A percentile compares a stretch with the other conserved stretches of the same genome.
Evolutionary conservation across 2,329 filamentous ascomycete genomes (phyloP).

Genomic region (Fusarium sp.): DNA sequence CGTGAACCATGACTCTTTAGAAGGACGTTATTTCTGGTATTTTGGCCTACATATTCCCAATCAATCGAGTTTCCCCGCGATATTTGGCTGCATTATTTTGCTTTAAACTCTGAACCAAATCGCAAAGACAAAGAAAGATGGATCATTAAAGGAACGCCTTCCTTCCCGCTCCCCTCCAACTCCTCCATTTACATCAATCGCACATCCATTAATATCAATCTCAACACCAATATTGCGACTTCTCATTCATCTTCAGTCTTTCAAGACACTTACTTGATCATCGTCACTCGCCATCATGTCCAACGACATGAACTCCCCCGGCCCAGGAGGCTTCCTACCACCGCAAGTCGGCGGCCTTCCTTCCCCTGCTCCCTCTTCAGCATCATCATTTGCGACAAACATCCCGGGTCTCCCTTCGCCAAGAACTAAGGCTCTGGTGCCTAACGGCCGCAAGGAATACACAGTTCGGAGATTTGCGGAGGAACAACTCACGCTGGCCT

Average conservation of each 20-base stretch:
- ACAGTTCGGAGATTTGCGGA: slow-evolving; percentile 70
- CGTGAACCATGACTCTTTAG: neutral
- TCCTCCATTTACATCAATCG: neutral
- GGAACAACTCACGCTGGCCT: slow-evolving; percentile 64
- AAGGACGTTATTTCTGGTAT: neutral
- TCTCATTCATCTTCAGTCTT: neutral
- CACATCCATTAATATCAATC: neutral
- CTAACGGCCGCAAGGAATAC: slow-evolving; percentile 71
- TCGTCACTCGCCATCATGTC: neutral
- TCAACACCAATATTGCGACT: neutral
- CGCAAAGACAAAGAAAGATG: slow-evolving; percentile 1
- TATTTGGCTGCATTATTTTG: neutral
- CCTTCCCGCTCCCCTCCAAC: neutral
- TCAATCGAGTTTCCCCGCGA: neutral
- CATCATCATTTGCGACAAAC: slow-evolving; percentile 55
- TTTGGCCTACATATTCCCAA: neutral
- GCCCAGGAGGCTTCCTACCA: slow-evolving; percentile 66
- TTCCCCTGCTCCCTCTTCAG: slow-evolving; percentile 66
- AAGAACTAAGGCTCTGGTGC: slow-evolving; percentile 62
- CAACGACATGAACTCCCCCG: slow-evolving; percentile 17
- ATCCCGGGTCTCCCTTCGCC: slow-evolving; percentile 65
- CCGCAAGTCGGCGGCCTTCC: slow-evolving; percentile 55
- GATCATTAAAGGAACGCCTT: neutral
- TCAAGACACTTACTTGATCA: neutral
- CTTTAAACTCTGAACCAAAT: neutral